Evolutionary conservation across 352 stramenopile species (phyloP).

Genomic region (Phytopythium ostracodes): DNA sequence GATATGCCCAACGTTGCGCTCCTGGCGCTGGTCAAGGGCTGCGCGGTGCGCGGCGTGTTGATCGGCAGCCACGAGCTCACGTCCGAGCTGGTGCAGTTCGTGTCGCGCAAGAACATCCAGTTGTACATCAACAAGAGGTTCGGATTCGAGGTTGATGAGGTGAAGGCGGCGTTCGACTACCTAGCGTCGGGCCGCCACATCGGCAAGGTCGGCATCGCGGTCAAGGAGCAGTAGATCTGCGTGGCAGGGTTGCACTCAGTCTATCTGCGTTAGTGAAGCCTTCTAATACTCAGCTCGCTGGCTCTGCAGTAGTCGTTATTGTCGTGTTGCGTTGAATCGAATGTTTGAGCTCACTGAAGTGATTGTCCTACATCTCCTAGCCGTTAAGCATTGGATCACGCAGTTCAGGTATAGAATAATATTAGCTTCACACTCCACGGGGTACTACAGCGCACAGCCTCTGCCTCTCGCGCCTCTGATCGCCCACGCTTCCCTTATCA

Average conservation of each 20-base stretch:
- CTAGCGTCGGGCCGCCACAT: constrained; percentile 16
- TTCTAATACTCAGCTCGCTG: no score
- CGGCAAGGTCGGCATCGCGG: constrained; percentile 24
- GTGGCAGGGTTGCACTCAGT: neutral
- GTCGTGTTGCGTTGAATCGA: no score
- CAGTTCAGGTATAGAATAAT: no score
- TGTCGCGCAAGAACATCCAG: constrained; percentile 17
- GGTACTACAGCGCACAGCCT: no score
- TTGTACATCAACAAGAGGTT: constrained; percentile 24
- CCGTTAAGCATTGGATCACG: no score
- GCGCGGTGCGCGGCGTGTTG: constrained; percentile 17
- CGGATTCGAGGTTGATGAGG: constrained; percentile 17
- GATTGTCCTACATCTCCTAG: no score
- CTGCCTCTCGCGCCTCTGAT: no score
- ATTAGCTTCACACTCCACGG: neutral
- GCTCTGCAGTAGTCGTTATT: no score
- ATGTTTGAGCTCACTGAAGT: no score
- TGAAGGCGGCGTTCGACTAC: constrained; percentile 23
- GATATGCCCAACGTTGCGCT: constrained; percentile 28
- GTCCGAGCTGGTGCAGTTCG: constrained; percentile 20
- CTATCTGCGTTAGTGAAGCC: no score
- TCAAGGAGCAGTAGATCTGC: constrained; percentile 6
- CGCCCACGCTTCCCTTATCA: neutral
- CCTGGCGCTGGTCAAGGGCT: constrained; percentile 17
- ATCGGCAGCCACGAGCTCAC: constrained; percentile 20